These are phyloP conservation scores for Pilobolus umbonatus DNA, from an alignment of 192 early-diverging fungal genomes.

Conservation along the genomic window DNA sequence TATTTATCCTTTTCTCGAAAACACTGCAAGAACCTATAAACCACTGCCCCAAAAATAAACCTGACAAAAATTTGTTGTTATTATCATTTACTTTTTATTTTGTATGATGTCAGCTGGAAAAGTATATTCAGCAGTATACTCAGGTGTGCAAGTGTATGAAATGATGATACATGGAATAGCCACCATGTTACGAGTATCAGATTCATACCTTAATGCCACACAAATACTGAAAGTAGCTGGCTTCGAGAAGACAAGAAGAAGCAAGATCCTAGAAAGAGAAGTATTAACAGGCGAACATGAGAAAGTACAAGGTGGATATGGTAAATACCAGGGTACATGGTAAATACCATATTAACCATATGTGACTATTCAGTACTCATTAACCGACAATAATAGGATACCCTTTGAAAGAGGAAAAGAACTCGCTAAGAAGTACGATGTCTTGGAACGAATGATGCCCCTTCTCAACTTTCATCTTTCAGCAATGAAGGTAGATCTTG, in stretches of 20 bases:
- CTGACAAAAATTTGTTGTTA: too few species aligned
- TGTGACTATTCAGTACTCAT: not conserved
- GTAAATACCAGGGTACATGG: constrained; percentile 93
- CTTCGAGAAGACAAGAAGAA: constrained; percentile 79
- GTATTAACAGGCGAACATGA: constrained; percentile 78
- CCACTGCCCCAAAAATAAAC: too few species aligned
- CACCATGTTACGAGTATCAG: constrained; percentile 76
- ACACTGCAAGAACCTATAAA: too few species aligned
- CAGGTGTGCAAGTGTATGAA: constrained; percentile 77
- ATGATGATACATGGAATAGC: constrained; percentile 64
- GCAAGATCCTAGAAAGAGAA: constrained; percentile 86
- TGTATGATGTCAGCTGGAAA: constrained; percentile 17
- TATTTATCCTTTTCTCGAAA: too few species aligned
- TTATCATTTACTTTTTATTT: too few species aligned
- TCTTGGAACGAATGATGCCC: constrained; percentile 63
- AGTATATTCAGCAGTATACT: constrained; percentile 53
- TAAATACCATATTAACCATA: constrained; percentile 25
- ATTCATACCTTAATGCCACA: constrained; percentile 85
- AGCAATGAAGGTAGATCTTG: constrained; percentile 22
- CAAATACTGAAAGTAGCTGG: constrained; percentile 91
- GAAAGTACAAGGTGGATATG: constrained; percentile 95
- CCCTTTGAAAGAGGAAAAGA: constrained; percentile 82
- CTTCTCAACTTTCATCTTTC: constrained; percentile 78
- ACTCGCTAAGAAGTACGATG: constrained; percentile 76
- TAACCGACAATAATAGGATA: constrained; percentile 51